phyloP scores from a whole-genome alignment of 2,329 filamentous ascomycete species.

The Moelleriella libera region DNA sequence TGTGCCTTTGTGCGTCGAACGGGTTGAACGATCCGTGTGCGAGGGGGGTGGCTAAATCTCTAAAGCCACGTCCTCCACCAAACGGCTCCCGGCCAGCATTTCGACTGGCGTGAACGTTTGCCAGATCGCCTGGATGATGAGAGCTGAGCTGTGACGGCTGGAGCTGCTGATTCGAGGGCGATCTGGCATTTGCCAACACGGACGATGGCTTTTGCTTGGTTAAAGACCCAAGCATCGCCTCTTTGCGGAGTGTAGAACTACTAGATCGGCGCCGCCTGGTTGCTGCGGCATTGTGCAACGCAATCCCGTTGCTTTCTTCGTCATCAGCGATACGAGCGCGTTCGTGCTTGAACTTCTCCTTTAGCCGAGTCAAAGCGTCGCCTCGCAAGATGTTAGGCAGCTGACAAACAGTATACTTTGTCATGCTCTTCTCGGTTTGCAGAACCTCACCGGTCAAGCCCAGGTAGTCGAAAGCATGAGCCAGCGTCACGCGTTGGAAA shows the following conservation, averaged over 20 bases:
- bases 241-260: slow-evolving; percentile 62
- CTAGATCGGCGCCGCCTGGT: slow-evolving; percentile 58
- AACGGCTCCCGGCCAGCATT: slow-evolving; percentile 31
- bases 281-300: slow-evolving; percentile 66
- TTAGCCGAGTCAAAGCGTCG: slow-evolving; percentile 66
- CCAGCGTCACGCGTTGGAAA: slow-evolving; percentile 85
- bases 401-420: slow-evolving; percentile 81
- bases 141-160: slow-evolving; percentile 32
- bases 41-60: slow-evolving; percentile 28
- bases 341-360: slow-evolving; percentile 84
- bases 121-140: slow-evolving; percentile 59
- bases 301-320: slow-evolving; percentile 77
- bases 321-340: slow-evolving; percentile 68
- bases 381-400: slow-evolving; percentile 83
- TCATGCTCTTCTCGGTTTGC: slow-evolving; percentile 85
- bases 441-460: slow-evolving; percentile 85
- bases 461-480: slow-evolving; percentile 88
- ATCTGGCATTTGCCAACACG: slow-evolving; percentile 24
- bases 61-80: slow-evolving; percentile 7
- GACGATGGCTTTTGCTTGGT: slow-evolving; percentile 28
- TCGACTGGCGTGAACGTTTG: slow-evolving; percentile 60
- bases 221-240: slow-evolving; percentile 59
- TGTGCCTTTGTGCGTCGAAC: slow-evolving; percentile 36
- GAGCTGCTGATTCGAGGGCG: slow-evolving; percentile 20
- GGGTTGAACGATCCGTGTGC: slow-evolving; percentile 39